A percentile compares a stretch with the other conserved stretches of the same genome.
phyloP scores from a whole-genome alignment of 177 flowering plant genomes.

The Tripterygium wilfordii region DNA sequence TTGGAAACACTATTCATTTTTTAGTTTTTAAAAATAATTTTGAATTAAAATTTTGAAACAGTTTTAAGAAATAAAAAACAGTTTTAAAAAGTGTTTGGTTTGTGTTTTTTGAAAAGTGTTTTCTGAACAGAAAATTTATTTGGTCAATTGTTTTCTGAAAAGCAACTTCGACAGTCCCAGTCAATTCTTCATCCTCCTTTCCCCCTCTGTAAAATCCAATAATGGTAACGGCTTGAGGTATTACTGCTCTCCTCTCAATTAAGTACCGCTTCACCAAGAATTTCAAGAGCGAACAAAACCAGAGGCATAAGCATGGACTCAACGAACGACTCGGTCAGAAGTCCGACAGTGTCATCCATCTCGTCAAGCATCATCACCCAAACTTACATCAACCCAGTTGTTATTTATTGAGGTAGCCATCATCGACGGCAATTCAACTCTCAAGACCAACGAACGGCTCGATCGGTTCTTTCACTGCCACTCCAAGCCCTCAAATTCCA shows the following conservation, averaged over 20 bases:
- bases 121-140: too few species aligned
- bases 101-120: too few species aligned
- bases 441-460: too few species aligned
- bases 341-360: conserved; percentile 44
- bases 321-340: conserved; percentile 38
- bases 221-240: conserved; percentile 77
- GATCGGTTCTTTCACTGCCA: too few species aligned
- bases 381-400: conserved; percentile 51
- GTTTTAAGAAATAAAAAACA: too few species aligned
- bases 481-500: too few species aligned
- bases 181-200: conserved; percentile 35
- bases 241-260: conserved; percentile 53
- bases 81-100: too few species aligned
- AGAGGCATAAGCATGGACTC: conserved; percentile 66
- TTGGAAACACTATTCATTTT: too few species aligned
- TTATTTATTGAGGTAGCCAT: conserved; percentile 34
- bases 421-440: too few species aligned
- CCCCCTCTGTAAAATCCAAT: conserved; percentile 58
- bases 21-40: too few species aligned
- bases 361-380: conserved; percentile 60
- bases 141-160: conserved; percentile 56
- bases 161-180: too few species aligned
- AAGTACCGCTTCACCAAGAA: conserved; percentile 78
- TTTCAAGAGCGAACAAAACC: conserved; percentile 43
- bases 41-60: too few species aligned